These are phyloP conservation scores for Ochromonadaceae sp. DNA, from an alignment of 352 stramenopile species.

Conservation along the genomic window DNA sequence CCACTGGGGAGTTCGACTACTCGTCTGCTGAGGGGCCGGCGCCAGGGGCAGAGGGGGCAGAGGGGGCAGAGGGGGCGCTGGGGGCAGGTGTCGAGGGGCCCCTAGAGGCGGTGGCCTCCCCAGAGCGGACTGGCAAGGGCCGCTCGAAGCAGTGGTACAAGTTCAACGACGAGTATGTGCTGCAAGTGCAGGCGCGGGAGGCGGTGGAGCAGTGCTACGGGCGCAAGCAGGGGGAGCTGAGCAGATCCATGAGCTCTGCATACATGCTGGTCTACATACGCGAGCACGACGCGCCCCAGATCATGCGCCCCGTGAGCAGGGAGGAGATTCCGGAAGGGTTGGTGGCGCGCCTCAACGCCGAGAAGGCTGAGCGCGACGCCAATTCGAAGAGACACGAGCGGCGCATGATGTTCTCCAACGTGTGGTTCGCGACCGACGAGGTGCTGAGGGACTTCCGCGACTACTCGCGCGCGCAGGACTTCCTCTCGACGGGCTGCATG, in stretches of 20 bases:
- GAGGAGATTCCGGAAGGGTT: not conserved
- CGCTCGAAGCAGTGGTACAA: constrained; percentile 17
- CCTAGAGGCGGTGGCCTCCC: too few species aligned
- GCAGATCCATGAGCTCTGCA: constrained; percentile 4
- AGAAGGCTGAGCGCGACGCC: not conserved
- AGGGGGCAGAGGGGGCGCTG: too few species aligned
- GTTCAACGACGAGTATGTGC: constrained; percentile 19
- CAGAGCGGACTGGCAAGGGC: too few species aligned
- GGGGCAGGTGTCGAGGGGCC: too few species aligned
- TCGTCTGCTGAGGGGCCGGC: too few species aligned
- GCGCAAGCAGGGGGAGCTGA: not conserved
- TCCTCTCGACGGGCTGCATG: not conserved
- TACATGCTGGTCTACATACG: constrained; percentile 20
- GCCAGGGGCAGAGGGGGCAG: too few species aligned
- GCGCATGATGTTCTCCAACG: not conserved
- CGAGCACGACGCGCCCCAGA: not conserved
- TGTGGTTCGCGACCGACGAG: not conserved
- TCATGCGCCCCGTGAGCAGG: not conserved
- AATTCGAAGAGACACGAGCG: not conserved
- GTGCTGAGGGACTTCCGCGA: not conserved
- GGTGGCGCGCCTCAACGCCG: not conserved
- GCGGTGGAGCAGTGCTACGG: constrained; percentile 11
- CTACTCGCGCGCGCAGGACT: not conserved
- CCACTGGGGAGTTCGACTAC: not conserved
- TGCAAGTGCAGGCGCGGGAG: not conserved